Percentiles rank a stretch among this genome's conserved stretches.
Evolutionary conservation across 2,329 filamentous ascomycete species (phyloP).

Genomic region (Ceratocystis smalleyi): DNA sequence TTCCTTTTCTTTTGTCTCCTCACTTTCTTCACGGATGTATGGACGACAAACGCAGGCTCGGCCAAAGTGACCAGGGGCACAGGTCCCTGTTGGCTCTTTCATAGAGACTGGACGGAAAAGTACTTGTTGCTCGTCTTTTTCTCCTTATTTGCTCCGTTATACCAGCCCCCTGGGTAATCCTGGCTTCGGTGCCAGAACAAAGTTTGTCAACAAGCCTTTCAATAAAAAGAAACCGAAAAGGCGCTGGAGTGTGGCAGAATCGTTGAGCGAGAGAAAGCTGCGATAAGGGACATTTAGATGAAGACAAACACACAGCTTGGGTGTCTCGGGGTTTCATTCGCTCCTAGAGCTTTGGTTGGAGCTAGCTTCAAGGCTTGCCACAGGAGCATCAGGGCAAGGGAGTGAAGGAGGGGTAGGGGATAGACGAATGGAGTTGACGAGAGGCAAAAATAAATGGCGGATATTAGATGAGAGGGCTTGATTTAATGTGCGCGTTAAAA

Average conservation of each 20-base stretch:
- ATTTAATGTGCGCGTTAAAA: not conserved
- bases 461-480: conserved; percentile 3
- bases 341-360: not conserved
- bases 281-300: not conserved
- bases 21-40: not conserved
- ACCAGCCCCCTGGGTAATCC: no score
- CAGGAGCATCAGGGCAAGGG: not conserved
- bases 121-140: no score
- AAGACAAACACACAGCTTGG: not conserved
- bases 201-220: not conserved
- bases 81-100: no score
- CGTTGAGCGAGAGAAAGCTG: not conserved
- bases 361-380: not conserved
- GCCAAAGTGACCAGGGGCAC: no score
- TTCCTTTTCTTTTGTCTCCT: not conserved
- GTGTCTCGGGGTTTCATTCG: not conserved
- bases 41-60: not conserved
- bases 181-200: not conserved
- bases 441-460: not conserved
- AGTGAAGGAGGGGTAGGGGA: not conserved
- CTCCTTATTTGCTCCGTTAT: no score
- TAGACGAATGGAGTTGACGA: not conserved
- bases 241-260: not conserved
- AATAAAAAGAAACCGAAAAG: not conserved
- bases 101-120: no score